Conservation (phyloP, 371 early-diverging fungal genomes). For the Haplosporangium sp. region DNA sequence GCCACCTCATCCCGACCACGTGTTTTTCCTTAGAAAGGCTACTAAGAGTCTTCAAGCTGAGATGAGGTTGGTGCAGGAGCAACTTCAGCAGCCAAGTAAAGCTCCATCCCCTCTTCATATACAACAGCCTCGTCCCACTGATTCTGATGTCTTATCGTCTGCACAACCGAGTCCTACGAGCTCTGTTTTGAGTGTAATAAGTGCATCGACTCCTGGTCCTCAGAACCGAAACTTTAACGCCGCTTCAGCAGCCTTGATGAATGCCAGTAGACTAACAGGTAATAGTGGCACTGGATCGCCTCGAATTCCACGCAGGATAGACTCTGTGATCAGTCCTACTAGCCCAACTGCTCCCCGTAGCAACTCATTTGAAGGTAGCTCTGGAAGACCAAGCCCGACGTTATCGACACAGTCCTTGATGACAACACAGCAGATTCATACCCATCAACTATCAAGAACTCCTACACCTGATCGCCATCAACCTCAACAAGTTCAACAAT, state of each 20-base stretch:
- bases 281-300: constrained; percentile 20
- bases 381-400: constrained; percentile 46
- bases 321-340: constrained; percentile 47
- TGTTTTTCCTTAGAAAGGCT: constrained; percentile 51
- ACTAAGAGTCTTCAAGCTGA: constrained; percentile 54
- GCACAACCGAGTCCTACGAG: constrained; percentile 30
- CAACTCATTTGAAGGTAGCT: constrained; percentile 38
- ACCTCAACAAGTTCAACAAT: constrained; percentile 13
- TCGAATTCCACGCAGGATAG: constrained; percentile 44
- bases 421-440: constrained; percentile 40
- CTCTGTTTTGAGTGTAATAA: constrained; percentile 9
- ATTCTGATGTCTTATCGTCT: constrained; percentile 18
- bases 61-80: constrained; percentile 50
- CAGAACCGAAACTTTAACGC: constrained; percentile 21
- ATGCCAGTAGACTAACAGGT: constrained; percentile 10
- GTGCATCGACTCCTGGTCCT: constrained; percentile 28
- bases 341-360: constrained; percentile 21
- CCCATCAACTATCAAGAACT: constrained; percentile 42
- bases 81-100: constrained; percentile 23
- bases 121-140: constrained; percentile 4
- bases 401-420: constrained; percentile 29
- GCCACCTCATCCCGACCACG: constrained; percentile 42
- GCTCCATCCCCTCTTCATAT: constrained; percentile 23
- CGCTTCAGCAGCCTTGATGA: constrained; percentile 13
- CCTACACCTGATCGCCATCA: constrained; percentile 47